Percentiles rank a stretch among this genome's conserved stretches.
These are phyloP conservation scores for Lentinula aciculospora DNA, from an alignment of 768 basidiomycete species.

Conservation along the genomic window DNA sequence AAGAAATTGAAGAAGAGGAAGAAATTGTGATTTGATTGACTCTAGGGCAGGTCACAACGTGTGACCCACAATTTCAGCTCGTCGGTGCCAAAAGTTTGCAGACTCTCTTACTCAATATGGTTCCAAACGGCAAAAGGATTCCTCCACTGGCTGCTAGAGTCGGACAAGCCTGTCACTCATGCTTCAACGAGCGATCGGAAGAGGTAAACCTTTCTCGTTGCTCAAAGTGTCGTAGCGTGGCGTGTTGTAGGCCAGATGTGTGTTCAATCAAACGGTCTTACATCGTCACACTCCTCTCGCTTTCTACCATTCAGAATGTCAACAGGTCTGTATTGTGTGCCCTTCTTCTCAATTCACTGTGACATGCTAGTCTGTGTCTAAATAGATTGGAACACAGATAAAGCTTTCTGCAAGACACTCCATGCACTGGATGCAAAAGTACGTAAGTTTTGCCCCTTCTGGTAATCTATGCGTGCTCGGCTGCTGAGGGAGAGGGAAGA, in stretches of 20 bases:
- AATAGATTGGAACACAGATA: slow-evolving; percentile 26
- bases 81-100: too few species aligned
- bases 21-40: too few species aligned
- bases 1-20: too few species aligned
- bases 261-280: neutral
- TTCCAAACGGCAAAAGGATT: neutral
- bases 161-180: neutral
- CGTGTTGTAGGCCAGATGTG: slow-evolving; percentile 26
- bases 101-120: too few species aligned
- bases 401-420: slow-evolving; percentile 26
- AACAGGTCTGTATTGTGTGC: slow-evolving; percentile 18
- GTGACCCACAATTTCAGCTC: neutral
- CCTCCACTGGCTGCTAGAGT: neutral
- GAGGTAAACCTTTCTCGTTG: slow-evolving; percentile 12
- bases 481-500: too few species aligned
- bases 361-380: too few species aligned
- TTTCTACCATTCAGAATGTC: slow-evolving; percentile 20
- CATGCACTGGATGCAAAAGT: slow-evolving; percentile 20
- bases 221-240: slow-evolving; percentile 23
- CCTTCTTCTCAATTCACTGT: neutral
- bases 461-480: too few species aligned
- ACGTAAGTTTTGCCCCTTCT: too few species aligned
- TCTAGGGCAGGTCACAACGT: neutral
- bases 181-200: neutral
- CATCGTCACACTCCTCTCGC: neutral